phyloP scores from a whole-genome alignment of 768 basidiomycete species.

The Pulveroboletus sp. region DNA sequence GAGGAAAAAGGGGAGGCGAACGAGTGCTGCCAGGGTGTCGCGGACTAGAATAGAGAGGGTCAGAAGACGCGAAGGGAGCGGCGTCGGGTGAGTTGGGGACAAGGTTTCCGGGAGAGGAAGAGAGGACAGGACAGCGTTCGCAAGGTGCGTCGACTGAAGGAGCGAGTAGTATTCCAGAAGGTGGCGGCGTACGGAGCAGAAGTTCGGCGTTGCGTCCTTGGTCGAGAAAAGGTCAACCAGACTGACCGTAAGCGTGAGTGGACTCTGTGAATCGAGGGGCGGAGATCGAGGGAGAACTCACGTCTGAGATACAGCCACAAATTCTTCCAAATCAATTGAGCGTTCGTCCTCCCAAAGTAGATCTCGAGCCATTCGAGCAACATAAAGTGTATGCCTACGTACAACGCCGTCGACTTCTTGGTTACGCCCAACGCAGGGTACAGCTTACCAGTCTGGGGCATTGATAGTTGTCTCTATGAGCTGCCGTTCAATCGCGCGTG shows the following conservation, averaged over 20 bases:
- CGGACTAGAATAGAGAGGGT: slow-evolving; percentile 76
- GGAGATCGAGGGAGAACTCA: slow-evolving; percentile 39
- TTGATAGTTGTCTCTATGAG: slow-evolving; percentile 80
- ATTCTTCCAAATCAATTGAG: slow-evolving; percentile 74
- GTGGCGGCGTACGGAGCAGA: slow-evolving; percentile 56
- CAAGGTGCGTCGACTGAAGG: slow-evolving; percentile 73
- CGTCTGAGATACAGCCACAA: slow-evolving; percentile 86
- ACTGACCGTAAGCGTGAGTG: slow-evolving; percentile 39
- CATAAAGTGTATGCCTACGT: slow-evolving; percentile 81
- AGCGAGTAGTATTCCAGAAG: slow-evolving; percentile 88
- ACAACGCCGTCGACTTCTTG: slow-evolving; percentile 18
- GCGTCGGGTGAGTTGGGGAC: slow-evolving; percentile 68
- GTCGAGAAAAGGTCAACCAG: slow-evolving; percentile 86
- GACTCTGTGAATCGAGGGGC: slow-evolving; percentile 13
- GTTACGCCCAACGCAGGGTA: slow-evolving; percentile 6
- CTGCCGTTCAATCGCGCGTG: slow-evolving; percentile 64
- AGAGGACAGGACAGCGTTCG: slow-evolving; percentile 78
- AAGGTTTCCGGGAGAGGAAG: slow-evolving; percentile 81
- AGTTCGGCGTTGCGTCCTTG: slow-evolving; percentile 53
- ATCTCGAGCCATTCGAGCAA: slow-evolving; percentile 88
- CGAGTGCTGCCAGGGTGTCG: slow-evolving; percentile 64
- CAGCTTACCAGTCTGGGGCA: slow-evolving; percentile 84
- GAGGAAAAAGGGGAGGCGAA: slow-evolving; percentile 85
- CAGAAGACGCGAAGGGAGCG: slow-evolving; percentile 75
- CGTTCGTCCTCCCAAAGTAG: slow-evolving; percentile 86